A percentile compares a stretch with the other conserved stretches of the same genome.
Conservation (phyloP, 108 stramenopile species). For the Pseudonitzschia multistriata region DNA sequence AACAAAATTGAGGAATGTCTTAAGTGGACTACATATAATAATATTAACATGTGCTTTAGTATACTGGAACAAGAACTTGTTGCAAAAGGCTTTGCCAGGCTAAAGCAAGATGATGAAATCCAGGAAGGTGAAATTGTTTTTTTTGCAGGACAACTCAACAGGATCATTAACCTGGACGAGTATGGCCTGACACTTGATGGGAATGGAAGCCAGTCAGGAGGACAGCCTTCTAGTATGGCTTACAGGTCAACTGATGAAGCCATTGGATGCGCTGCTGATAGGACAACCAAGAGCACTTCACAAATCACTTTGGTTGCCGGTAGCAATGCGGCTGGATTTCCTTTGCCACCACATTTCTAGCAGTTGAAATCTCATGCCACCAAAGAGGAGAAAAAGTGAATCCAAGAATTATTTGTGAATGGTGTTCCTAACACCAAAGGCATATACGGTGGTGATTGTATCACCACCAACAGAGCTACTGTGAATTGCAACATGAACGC, state of each 20-base stretch:
- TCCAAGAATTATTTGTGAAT: neutral
- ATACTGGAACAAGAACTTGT: too few species aligned
- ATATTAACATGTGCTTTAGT: too few species aligned
- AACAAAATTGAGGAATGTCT: too few species aligned
- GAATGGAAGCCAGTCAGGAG: neutral
- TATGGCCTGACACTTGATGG: too few species aligned
- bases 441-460: neutral
- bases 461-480: neutral
- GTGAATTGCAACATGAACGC: neutral
- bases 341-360: constrained; percentile 19
- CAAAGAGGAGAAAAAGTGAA: neutral
- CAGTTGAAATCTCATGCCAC: neutral
- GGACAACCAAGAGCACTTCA: neutral
- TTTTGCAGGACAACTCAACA: too few species aligned
- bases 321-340: constrained; percentile 10
- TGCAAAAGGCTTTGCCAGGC: too few species aligned
- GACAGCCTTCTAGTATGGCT: neutral
- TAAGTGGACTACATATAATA: too few species aligned
- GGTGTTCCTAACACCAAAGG: neutral
- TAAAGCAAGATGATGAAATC: too few species aligned
- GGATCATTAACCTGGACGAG: too few species aligned
- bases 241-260: neutral
- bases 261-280: neutral
- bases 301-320: constrained; percentile 10
- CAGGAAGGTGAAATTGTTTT: too few species aligned